Evolutionary conservation across 257 asterid genomes (phyloP).

Genomic region (Paraleonurus japonicus): DNA sequence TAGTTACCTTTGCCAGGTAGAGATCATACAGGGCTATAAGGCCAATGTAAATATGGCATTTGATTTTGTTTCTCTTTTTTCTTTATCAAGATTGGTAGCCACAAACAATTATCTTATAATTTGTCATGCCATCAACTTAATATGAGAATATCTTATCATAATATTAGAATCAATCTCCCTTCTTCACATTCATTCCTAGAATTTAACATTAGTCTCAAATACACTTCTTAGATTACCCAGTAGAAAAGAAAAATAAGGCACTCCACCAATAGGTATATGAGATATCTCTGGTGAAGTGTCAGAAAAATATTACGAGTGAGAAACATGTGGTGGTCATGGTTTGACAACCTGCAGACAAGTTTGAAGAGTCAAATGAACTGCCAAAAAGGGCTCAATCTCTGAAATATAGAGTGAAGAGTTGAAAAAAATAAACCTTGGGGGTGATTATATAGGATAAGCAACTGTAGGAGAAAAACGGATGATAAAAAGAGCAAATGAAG

Average conservation of each 20-base stretch:
- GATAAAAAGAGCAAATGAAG: neutral
- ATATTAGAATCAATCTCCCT: neutral
- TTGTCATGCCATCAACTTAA: slow-evolving; percentile 10
- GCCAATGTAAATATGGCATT: slow-evolving; percentile 8
- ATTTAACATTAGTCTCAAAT: neutral
- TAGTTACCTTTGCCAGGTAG: slow-evolving; percentile 9
- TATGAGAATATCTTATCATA: neutral
- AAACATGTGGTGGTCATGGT: neutral
- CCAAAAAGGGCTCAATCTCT: neutral
- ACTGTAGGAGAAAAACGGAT: neutral
- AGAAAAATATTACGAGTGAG: neutral
- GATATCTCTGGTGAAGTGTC: neutral
- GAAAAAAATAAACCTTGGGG: neutral
- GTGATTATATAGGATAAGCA: neutral
- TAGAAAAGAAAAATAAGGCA: neutral
- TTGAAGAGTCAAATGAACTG: neutral
- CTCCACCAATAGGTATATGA: neutral
- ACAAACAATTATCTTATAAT: neutral
- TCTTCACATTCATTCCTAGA: slow-evolving; percentile 16
- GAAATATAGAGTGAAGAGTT: neutral
- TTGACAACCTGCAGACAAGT: neutral
- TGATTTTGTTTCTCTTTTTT: neutral
- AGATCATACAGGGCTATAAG: slow-evolving; percentile 12
- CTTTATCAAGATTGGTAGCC: neutral
- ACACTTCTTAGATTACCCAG: neutral